Evolutionary conservation across 1,139 yeast genomes (phyloP), one percentile per base, ranked within the genome.

Genomic region (Meyerozyma carpophila): DNA sequence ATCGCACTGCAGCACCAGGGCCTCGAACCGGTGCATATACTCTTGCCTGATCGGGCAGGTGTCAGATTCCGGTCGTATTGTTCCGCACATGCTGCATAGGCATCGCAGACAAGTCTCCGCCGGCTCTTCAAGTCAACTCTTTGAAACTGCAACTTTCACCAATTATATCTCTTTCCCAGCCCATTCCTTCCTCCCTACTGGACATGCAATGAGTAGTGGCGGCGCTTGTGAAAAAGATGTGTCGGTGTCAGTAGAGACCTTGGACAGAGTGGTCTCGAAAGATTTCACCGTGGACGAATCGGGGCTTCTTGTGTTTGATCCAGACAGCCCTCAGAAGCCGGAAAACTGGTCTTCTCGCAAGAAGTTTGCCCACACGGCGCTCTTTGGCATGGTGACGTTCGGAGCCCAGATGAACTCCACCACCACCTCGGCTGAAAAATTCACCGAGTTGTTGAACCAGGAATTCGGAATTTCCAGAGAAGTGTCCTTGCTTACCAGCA

Each of bases 341-440:
- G 43, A 53, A 16, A 67, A 66, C 48, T 73, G 77, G 77, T 18
- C 63, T 1, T 31, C 49, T 3, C 41, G 37, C 4, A 67, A 63
- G 44, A 70, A 70, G 46, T 32, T 63, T 3, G n/a, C 41, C 1
- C 73, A 72, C 45, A 73, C 77, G 0, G 47, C 66, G n/a, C 46
- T 64, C 13, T 73, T 63, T 47, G 75, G 76, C 1, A 40, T 62
- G 6, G 62, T 71, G 2, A 70, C 77, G 1, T 66, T 70, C 50
- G 61, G 70, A 6, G 75, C 77, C 0, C 76, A 70, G 51, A 62
- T 71, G 44, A 70, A 66, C 41, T 69, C 74, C 7, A 64, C 76
- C 0, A 56, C 70, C 1, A 52, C 69, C 50, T 50, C 70, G 0
- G 58, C 72, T 1, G 29, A 27, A 27, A 27, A 27, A n/a, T 27